Evolutionary conservation across 164 flowering plant species (phyloP), one percentile per base, ranked within the genome.

Genomic region (Echeveria elegans): DNA sequence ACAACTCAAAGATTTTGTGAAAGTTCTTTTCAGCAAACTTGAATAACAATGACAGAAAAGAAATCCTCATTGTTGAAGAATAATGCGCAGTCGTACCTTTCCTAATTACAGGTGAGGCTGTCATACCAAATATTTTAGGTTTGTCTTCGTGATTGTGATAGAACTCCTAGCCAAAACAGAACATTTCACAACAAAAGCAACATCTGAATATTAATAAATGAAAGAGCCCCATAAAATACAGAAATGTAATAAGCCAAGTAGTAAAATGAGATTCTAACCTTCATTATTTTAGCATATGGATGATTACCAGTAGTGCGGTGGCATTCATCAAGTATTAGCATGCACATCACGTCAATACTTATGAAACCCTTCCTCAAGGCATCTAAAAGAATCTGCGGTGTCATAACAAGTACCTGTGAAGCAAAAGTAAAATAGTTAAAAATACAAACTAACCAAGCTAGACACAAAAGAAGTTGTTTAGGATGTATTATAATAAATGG

Each of bases 111-210:
- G 91, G 88, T 28, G 96, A 89, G 48, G 96, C 92, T 29, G 98
- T 92, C 95, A 88, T 84, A 69, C 98, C 98, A 82, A 92, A 88
- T 63, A 92, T 75, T 80, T 83, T 89, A 37, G 98, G 96, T 75
- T 77, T 88, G 71, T 72, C 70, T 15, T 43, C 50, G 60, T 75
- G 65, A 69, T 73, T 85, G 76, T 81, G 88, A 79, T 92, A 85
- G 70, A 88, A 92, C 71, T 92, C 98, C 98, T 92, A 69, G 45
- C n/a, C 26, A 21, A 34, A 36, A 70, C 15, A 59, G 72, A 71
- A 63, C 45, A 66, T 34, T 41, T n/a, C 69, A 58, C 36, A 48
- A 56, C 36, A 36, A 30, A 53, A 31, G 23, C 29, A 29, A n/a
- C 26, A 62, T 2, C 15, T 47, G 11, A 28, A 37, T 40, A 64